Base-by-base conservation (phyloP, 1,139 yeast species). In the Taphrina pruni region DNA sequence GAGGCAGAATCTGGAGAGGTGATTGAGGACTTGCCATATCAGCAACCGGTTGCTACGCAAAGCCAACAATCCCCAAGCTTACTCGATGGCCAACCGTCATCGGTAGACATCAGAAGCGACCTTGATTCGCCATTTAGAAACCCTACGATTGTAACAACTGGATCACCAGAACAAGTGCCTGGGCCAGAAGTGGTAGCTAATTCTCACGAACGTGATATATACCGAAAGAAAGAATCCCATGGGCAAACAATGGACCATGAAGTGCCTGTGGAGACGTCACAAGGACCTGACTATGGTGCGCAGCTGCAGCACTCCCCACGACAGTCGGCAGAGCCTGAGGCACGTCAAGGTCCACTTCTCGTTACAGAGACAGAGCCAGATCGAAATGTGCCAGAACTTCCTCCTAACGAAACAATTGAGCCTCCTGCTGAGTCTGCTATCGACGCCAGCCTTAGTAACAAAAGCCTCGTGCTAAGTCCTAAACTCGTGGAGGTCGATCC, bases 1-100 rank as follows among this genome's bases (percentile, higher is more conserved):
- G 58, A 54, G 6, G 58, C 58, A 7, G 58, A 54, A 36, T 54
- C 58, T 14, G 58, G 58, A 8, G 58, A 54, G 17, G 58, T 54
- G 43, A n/a, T 54, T 12, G 58, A 54, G 26, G 58, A 50, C 36
- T 6, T 26, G 14, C 32, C 36, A 20, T 32, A 21, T 11, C 54
- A n/a, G 21, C 36, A 50, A 8, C 12, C 20, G 48, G 20, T 7
- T 45, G 4, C 43, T 39, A 14, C 43, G 14, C n/a, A 1, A n/a
- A 45, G 17, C 8, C 20, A n/a, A n/a, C 48, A 17, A 45, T 11
- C 20, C 6, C 2, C 20, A 7, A 45, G n/a, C 8, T 45, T 17
- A 45, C 20, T 17, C n/a, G 3, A 14, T 2, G 17, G 20, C 17
- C 48, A 45, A 17, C 2, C 48, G 20, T 45, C 48, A 39, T 14